phyloP scores from a whole-genome alignment of 163 green algal genomes.

The Chlamydomonas reinhardtii region DNA sequence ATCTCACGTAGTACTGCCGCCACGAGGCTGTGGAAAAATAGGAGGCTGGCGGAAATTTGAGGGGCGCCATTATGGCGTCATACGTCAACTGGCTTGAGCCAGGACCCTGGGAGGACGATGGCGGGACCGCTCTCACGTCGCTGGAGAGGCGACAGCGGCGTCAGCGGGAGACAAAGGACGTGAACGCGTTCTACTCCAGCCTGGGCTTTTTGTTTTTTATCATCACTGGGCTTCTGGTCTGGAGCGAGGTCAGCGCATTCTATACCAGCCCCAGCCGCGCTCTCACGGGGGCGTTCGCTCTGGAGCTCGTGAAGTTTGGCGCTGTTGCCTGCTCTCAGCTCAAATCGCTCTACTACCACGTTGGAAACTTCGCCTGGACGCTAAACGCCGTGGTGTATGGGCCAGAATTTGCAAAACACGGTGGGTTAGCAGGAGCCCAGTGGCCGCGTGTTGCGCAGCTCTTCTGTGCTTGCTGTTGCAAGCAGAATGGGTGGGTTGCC shows the following conservation, averaged over 20 bases:
- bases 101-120: constrained; percentile 7
- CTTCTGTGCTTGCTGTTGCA: too few species aligned
- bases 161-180: constrained; percentile 14
- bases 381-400: constrained; percentile 25
- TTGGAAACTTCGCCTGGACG: constrained; percentile 26
- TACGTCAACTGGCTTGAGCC: constrained; percentile 27
- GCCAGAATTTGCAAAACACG: constrained; percentile 22
- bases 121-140: not conserved
- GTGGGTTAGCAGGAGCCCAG: not conserved
- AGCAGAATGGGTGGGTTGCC: too few species aligned
- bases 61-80: constrained; percentile 32
- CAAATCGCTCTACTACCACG: not conserved
- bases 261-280: not conserved
- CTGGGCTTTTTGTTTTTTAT: constrained; percentile 30
- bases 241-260: constrained; percentile 23
- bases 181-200: constrained; percentile 18
- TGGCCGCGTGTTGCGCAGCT: too few species aligned
- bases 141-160: constrained; percentile 16
- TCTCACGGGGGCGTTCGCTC: constrained; percentile 27
- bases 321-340: constrained; percentile 2
- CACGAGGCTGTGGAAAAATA: too few species aligned
- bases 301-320: not conserved
- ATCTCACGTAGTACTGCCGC: too few species aligned
- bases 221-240: constrained; percentile 2
- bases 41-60: too few species aligned